Percentiles rank a stretch among this genome's conserved stretches.
Evolutionary conservation across 2,329 filamentous ascomycete genomes (phyloP).

Genomic region (Clathrospora elynae): DNA sequence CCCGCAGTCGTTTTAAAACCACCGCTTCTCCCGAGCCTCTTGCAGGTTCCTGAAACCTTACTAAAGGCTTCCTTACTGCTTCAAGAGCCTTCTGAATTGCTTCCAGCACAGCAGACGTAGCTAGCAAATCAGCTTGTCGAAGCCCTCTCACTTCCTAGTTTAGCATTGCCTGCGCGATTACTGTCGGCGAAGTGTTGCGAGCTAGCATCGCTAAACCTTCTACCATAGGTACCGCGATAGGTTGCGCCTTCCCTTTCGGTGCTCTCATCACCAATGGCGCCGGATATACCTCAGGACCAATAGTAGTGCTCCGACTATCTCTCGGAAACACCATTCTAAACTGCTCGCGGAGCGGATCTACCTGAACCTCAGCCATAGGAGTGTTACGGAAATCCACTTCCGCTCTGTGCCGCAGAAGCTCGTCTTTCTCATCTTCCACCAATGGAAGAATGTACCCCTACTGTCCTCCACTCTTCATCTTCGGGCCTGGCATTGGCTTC

Average conservation of each 20-base stretch:
- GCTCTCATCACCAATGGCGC: not conserved
- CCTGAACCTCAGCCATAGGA: not conserved
- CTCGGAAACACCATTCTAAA: not conserved
- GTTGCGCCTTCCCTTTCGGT: not conserved
- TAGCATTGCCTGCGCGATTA: not conserved
- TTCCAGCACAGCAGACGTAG: not conserved
- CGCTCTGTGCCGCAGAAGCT: not conserved
- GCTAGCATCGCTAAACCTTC: not conserved
- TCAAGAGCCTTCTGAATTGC: not conserved
- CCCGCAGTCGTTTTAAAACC: not conserved
- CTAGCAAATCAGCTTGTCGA: not conserved
- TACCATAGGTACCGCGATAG: not conserved
- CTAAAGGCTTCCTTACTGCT: not conserved
- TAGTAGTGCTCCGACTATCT: not conserved
- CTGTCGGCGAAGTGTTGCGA: not conserved
- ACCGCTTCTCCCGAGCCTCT: not conserved
- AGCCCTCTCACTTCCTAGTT: not conserved
- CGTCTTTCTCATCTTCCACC: not conserved
- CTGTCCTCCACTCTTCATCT: not conserved
- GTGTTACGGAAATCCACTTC: not conserved
- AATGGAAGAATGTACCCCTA: not conserved
- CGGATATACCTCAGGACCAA: not conserved
- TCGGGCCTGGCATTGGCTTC: not conserved
- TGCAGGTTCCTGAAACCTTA: not conserved
- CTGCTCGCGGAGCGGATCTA: not conserved